Percentiles rank a stretch among this genome's conserved stretches.
Conservation (phyloP, 352 stramenopile genomes). For the Phytopythium mirpurense region DNA sequence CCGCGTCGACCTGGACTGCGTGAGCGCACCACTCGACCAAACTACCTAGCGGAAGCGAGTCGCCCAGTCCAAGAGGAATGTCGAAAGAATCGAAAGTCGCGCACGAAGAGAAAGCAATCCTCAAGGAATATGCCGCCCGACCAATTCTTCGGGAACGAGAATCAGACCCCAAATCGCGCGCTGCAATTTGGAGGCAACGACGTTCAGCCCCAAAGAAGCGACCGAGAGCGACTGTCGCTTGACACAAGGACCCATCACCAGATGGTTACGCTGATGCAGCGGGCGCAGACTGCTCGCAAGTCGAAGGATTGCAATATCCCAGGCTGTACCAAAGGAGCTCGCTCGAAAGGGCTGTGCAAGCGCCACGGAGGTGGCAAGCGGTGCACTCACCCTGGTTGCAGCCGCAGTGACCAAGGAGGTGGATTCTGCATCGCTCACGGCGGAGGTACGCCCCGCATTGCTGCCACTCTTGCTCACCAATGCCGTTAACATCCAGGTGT, state of each 20-base stretch:
- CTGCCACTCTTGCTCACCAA: too few species aligned
- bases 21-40: conserved; percentile 21
- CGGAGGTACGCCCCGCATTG: conserved; percentile 27
- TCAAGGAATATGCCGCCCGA: not conserved
- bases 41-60: not conserved
- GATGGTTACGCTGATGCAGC: conserved; percentile 2
- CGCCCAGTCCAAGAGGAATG: not conserved
- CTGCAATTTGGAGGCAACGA: not conserved
- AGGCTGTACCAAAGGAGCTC: conserved; percentile 67
- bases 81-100: not conserved
- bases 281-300: conserved; percentile 43
- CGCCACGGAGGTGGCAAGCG: conserved; percentile 80
- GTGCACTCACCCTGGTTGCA: conserved; percentile 48
- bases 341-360: conserved; percentile 81
- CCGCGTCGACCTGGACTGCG: conserved; percentile 25
- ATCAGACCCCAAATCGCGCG: not conserved
- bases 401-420: conserved; percentile 79
- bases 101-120: not conserved
- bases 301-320: conserved; percentile 65
- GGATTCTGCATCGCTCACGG: conserved; percentile 80
- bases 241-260: not conserved
- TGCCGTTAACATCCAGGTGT: too few species aligned
- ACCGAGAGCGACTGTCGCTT: not conserved
- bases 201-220: not conserved
- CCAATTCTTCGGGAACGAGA: not conserved